A percentile compares a stretch with the other conserved stretches of the same genome.
Conservation (phyloP, 148 eudicot genomes). For the Persicaria tinctoria region DNA sequence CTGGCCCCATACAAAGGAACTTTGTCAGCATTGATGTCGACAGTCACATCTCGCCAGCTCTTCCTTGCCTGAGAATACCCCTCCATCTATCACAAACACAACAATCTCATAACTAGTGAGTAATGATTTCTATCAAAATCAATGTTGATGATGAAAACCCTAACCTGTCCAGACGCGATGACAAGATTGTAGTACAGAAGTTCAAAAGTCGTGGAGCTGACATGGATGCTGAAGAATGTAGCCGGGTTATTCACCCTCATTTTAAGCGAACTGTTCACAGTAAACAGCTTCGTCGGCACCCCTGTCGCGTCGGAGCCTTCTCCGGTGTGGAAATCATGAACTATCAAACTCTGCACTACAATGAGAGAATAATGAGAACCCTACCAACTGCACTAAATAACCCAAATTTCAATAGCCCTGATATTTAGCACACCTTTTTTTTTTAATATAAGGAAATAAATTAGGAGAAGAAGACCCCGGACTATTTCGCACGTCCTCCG, state of each 20-base stretch:
- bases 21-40: slow-evolving; percentile 31
- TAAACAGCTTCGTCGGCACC: slow-evolving; percentile 52
- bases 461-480: no score
- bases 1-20: slow-evolving; percentile 75
- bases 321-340: slow-evolving; percentile 35
- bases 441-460: neutral
- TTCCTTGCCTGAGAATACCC: slow-evolving; percentile 51
- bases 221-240: slow-evolving; percentile 62
- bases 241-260: slow-evolving; percentile 57
- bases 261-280: slow-evolving; percentile 38
- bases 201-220: slow-evolving; percentile 29
- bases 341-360: slow-evolving; percentile 34
- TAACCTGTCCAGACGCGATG: slow-evolving; percentile 64
- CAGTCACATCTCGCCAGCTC: slow-evolving; percentile 27
- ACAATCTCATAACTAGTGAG: neutral
- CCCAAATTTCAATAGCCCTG: neutral
- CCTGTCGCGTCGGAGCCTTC: slow-evolving; percentile 64
- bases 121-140: neutral
- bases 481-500: no score
- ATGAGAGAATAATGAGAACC: neutral
- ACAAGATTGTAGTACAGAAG: slow-evolving; percentile 42
- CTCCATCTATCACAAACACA: slow-evolving; percentile 28
- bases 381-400: neutral
- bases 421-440: neutral
- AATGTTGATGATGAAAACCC: neutral